A percentile compares a stretch with the other conserved stretches of the same genome.
These are phyloP conservation scores for Cytospora leucostoma DNA, from an alignment of 2,329 filamentous ascomycete species.

Conservation along the genomic window DNA sequence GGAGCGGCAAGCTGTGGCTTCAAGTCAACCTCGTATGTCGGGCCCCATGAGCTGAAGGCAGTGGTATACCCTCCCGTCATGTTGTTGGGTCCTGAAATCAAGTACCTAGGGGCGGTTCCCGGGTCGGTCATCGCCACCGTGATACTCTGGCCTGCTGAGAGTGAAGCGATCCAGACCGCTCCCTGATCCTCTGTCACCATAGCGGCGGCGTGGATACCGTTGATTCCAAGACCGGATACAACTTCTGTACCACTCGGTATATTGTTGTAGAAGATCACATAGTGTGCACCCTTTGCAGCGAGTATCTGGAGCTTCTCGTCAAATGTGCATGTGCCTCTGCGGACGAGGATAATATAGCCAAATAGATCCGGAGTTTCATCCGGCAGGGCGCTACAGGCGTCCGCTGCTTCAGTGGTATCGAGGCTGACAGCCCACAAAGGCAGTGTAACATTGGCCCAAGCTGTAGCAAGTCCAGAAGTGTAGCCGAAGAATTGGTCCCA, in stretches of 20 bases:
- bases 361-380: constrained; percentile 58
- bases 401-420: constrained; percentile 49
- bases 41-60: constrained; percentile 47
- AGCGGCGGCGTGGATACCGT: constrained; percentile 40
- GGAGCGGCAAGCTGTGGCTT: constrained; percentile 52
- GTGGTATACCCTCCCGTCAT: constrained; percentile 49
- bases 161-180: constrained; percentile 44
- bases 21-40: constrained; percentile 48
- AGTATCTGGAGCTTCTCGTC: constrained; percentile 55
- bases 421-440: constrained; percentile 53
- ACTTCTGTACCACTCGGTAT: constrained; percentile 36
- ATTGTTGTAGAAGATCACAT: constrained; percentile 65
- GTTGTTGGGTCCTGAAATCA: constrained; percentile 43
- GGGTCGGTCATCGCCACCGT: constrained; percentile 48
- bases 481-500: constrained; percentile 44
- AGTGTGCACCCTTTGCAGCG: constrained; percentile 57
- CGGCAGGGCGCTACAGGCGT: constrained; percentile 56
- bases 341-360: constrained; percentile 59
- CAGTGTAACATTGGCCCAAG: constrained; percentile 49
- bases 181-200: constrained; percentile 48
- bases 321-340: constrained; percentile 60
- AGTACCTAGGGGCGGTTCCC: constrained; percentile 37
- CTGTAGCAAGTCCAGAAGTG: constrained; percentile 42
- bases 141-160: constrained; percentile 48
- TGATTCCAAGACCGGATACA: constrained; percentile 38